These are phyloP conservation scores for Parafenestella ontariensis DNA, from an alignment of 2,329 filamentous ascomycete species.

Conservation along the genomic window DNA sequence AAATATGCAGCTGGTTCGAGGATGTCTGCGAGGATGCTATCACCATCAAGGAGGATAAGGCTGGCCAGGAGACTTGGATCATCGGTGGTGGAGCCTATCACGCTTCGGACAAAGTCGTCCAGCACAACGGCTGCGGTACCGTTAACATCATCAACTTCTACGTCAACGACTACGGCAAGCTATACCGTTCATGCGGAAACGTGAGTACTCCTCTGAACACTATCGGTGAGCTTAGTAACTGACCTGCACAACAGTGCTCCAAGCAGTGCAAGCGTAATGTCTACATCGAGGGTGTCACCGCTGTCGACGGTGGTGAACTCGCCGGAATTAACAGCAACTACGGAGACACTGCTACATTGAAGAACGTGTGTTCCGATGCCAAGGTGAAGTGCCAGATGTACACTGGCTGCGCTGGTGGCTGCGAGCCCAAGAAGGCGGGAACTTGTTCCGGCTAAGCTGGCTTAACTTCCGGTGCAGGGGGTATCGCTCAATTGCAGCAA, in stretches of 20 bases:
- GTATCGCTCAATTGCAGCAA: too few relatives aligned
- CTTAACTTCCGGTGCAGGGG: background rate
- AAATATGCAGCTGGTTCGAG: slow-evolving; percentile 46
- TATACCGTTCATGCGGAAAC: slow-evolving; percentile 57
- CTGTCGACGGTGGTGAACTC: slow-evolving; percentile 50
- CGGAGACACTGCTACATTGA: slow-evolving; percentile 54
- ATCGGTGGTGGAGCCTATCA: slow-evolving; percentile 51
- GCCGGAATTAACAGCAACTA: slow-evolving; percentile 60
- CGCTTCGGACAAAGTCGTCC: slow-evolving; percentile 49
- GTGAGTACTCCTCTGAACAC: slow-evolving; percentile 10
- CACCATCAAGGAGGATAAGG: slow-evolving; percentile 39
- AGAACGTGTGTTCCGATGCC: slow-evolving; percentile 34
- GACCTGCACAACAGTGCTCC: slow-evolving; percentile 40
- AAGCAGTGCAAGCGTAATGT: slow-evolving; percentile 54
- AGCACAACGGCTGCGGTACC: slow-evolving; percentile 51
- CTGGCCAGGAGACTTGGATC: slow-evolving; percentile 43
- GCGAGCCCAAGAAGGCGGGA: slow-evolving; percentile 36
- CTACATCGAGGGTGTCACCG: slow-evolving; percentile 52
- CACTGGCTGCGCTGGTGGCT: slow-evolving; percentile 35
- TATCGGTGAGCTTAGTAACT: background rate
- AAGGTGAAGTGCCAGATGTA: slow-evolving; percentile 37
- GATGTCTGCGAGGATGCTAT: slow-evolving; percentile 51
- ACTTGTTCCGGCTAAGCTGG: slow-evolving; percentile 28
- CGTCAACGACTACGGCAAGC: slow-evolving; percentile 43
- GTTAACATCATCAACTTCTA: slow-evolving; percentile 47